Base-by-base conservation (phyloP, 257 asterid species). In the Craterostigma plantagineum region DNA sequence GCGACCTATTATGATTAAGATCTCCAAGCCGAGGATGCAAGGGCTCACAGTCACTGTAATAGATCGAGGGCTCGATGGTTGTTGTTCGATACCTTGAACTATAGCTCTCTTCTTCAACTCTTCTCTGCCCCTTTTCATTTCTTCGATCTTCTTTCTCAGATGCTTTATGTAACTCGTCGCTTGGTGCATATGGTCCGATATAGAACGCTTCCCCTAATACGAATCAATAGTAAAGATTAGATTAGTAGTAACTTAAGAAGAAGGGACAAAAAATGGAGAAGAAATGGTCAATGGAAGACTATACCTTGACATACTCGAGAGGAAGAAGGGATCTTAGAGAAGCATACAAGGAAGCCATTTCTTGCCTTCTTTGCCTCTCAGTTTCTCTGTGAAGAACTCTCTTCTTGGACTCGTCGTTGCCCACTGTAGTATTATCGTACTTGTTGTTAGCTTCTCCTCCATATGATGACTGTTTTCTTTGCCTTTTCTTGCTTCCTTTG, bases 351-450 rank as follows among this genome's bases (percentile, higher is more conserved):
- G 13, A 38, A 9, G 86, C 48, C 81, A 74, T 71, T 64, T 74
- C 79, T 60, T 66, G 74, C 64, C 79, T 63, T 42, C 92, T 68
- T 36, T 71, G 72, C 34, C 82, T 54, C 57, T 78, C 92, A 15
- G 56, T 49, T 10, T 71, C 79, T 60, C 80, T 65, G 41, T 77
- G 83, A 18, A 53, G 45, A 7, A 50, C 45, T 53, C 62, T 74
- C 61, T n/a, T n/a, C n/a, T 23, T 23, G 30, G 30, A 23, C 30
- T 23, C 30, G 6, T 23, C 30, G 30, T 6, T 6, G 2, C 30
- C 30, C 30, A 6, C 30, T 23, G 30, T 23, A 23, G 30, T 23
- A 23, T 2, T 23, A 23, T 2, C 6, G 30, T 23, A 2, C 2
- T 23, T 23, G 6, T 23, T 6, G 4, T 23, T 6, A 23, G 2